Base-by-base conservation (phyloP, 23 red algal genomes). In the Pyropia haitanensis region DNA sequence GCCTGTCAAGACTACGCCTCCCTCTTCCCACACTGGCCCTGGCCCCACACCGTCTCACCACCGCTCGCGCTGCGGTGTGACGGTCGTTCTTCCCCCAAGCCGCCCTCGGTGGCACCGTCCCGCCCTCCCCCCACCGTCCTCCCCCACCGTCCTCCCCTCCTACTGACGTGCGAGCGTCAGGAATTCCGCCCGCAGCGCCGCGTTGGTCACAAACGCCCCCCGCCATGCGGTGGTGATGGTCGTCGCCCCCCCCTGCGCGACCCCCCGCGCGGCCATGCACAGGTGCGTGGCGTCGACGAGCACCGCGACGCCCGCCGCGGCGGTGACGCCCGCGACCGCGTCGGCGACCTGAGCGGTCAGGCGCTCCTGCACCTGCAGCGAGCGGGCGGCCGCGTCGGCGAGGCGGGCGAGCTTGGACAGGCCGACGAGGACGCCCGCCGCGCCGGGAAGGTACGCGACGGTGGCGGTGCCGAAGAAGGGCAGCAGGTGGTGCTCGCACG, bases 401-500 rank as follows among this genome's bases (percentile, higher is more conserved):
- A 85, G 51, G 27, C 69, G 28, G 18, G 69, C 80, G 17, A 85
- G 30, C 72, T 85, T 85, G 72, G 70, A 77, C 46, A 85, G 69
- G 0, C 80, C 80, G 49, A 85, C 44, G 10, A 85, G 56, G 8
- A 46, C 32, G 24, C 72, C 60, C 39, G 39, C 39, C 7, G 39
- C 39, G 18, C 56, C 21, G 1, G 80, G 80, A 8, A 85, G 7
- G 63, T 85, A 85, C 9, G 80, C 70, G 52, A 85, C 64, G 51
- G 48, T 24, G 49, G 70, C 77, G 14, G 18, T 78, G 8, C 80
- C 80, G 54, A 69, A 76, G 52, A 85, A 85, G 2, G 80, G 80
- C 30, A 85, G 57, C 53, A 85, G 23, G 60, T 85, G 80, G 27
- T 85, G 80, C 49, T 85, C 80, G 49, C 80, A 85, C 33, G 76